Evolutionary conservation across 208 protist species (phyloP), one percentile per base, ranked within the genome.

Genomic region (Leishmania major): DNA sequence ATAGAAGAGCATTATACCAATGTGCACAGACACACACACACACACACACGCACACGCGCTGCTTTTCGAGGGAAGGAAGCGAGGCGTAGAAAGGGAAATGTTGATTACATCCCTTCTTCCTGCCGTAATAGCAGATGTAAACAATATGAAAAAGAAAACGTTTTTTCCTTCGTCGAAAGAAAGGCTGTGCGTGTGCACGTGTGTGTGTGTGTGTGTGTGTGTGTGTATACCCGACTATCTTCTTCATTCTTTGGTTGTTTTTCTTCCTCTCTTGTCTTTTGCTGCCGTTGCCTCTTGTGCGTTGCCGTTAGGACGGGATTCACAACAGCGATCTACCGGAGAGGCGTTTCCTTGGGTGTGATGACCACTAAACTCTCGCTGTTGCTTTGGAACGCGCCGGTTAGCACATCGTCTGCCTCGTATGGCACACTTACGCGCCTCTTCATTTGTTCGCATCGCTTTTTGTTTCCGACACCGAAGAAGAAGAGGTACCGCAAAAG

Each of bases 401-500:
- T 71, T 71, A 71, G 31, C 37, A 47, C 19, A 45, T 2, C 15
- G 25, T 75, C 45, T 5, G 7, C 28, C 25, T 37, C 45, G 4
- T 22, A 13, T 37, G 45, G 28, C 70, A 55, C 28, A 37, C 28
- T 15, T 57, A 22, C 70, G 5, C 31, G 57, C 70, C 35, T 60
- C 45, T 60, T 6, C 10, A 11, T 37, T 53, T 60, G 19, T 37
- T 31, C 15, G 25, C 70, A 59, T 40, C 45, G 25, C 17, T 37
- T 45, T 60, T 75, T 59, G 28, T 76, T 19, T n/a, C 7, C 49
- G 5, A 6, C 49, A 60, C 49, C 31, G 37, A 51, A 1, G n/a
- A 76, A 76, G 72, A 35, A 51, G 25, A 78, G 7, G 22, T 60
- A 78, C 53, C 67, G 69, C 37, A 60, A 59, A 11, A 40, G 10